phyloP scores from a whole-genome alignment of 257 asterid species.

The Jacaranda mimosifolia region DNA sequence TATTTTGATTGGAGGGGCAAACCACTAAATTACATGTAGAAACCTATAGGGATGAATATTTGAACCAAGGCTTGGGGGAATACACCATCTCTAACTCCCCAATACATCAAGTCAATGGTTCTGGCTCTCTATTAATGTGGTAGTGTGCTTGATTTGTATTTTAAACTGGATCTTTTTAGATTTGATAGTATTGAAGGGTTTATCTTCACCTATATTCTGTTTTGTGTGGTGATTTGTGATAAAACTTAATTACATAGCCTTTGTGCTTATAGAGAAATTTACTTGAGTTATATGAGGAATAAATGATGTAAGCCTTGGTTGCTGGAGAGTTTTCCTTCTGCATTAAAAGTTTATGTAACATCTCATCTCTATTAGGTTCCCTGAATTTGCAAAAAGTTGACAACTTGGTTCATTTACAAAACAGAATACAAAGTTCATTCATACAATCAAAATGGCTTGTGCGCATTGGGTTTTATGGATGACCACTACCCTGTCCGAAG shows the following conservation, averaged over 20 bases:
- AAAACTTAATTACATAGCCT: neutral
- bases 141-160: conserved; percentile 8
- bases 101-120: neutral
- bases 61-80: neutral
- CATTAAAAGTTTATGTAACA: neutral
- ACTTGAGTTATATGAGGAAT: neutral
- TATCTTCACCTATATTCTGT: neutral
- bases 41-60: neutral
- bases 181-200: neutral
- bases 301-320: neutral
- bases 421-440: conserved; percentile 93
- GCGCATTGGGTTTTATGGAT: conserved; percentile 92
- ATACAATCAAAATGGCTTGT: conserved; percentile 78
- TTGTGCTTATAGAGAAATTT: neutral
- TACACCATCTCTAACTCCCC: neutral
- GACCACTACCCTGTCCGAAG: conserved; percentile 93
- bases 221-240: neutral
- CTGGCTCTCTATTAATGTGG: neutral
- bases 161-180: too few species aligned
- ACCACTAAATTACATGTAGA: neutral
- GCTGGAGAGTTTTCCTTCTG: neutral
- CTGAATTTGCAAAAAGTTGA: neutral
- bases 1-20: neutral
- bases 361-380: neutral
- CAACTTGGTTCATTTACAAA: neutral